Conservation (phyloP, 129 eudicot genomes). For the Centaurea solstitialis region DNA sequence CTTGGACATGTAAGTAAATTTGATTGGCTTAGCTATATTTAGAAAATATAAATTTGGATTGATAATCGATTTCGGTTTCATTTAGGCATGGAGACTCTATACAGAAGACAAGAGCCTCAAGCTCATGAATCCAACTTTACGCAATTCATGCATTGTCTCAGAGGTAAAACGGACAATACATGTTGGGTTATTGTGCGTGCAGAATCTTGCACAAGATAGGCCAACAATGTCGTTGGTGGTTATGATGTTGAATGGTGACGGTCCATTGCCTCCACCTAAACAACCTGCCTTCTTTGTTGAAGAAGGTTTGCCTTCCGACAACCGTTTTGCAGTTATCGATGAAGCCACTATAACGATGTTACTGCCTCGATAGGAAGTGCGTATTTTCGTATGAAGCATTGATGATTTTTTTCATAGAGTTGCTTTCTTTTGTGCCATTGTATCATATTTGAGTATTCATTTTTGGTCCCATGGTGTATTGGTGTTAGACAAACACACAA, state of each 20-base stretch:
- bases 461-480: too few relatives aligned
- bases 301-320: background rate
- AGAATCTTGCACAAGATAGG: constrained; percentile 23
- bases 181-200: constrained; percentile 37
- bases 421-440: too few relatives aligned
- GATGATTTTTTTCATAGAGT: too few relatives aligned
- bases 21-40: background rate
- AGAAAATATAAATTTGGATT: background rate
- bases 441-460: too few relatives aligned
- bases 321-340: background rate
- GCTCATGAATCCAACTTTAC: constrained; percentile 14
- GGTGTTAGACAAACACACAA: too few relatives aligned
- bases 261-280: constrained; percentile 29
- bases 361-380: background rate
- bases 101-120: constrained; percentile 20
- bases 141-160: background rate
- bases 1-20: constrained; percentile 39
- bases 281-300: constrained; percentile 28
- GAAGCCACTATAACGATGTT: background rate
- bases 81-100: constrained; percentile 19
- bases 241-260: constrained; percentile 25
- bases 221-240: constrained; percentile 39
- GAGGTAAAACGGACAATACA: constrained; percentile 18
- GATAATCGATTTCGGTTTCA: background rate
- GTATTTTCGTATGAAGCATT: too few relatives aligned